Evolutionary conservation across 2,329 filamentous ascomycete species (phyloP).

Genomic region (Aspergillus pseudotamarii): DNA sequence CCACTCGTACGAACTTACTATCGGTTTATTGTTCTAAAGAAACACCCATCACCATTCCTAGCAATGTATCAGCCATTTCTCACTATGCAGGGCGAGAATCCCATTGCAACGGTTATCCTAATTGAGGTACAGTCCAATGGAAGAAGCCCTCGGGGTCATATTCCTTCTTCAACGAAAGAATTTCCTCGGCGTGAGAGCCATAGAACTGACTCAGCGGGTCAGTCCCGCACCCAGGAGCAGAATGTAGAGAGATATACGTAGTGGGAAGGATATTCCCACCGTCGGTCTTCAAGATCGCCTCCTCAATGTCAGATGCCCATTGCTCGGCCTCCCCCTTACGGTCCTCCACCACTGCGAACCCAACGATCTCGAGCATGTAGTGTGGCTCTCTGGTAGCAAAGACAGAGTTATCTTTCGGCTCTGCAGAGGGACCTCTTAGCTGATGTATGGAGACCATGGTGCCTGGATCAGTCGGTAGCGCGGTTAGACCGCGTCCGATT

Average conservation of each 20-base stretch:
- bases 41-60: neutral
- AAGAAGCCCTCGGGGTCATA: neutral
- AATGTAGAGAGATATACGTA: constrained; percentile 18
- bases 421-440: constrained; percentile 18
- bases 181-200: neutral
- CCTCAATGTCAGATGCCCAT: constrained; percentile 15
- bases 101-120: neutral
- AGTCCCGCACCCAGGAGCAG: no score
- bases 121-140: neutral
- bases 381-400: constrained; percentile 24
- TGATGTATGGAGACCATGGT: constrained; percentile 23
- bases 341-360: neutral
- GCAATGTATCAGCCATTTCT: neutral
- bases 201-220: no score
- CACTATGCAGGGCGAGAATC: no score
- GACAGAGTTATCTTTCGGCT: constrained; percentile 8
- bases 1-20: neutral
- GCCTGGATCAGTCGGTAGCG: constrained; percentile 11
- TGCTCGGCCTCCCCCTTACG: neutral
- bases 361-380: constrained; percentile 24
- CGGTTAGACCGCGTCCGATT: constrained; percentile 4
- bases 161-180: neutral
- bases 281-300: constrained; percentile 10
- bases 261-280: constrained; percentile 16
- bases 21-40: neutral